Evolutionary conservation across 116 monocot species (phyloP).

Genomic region (Dioscorea cayenensis): DNA sequence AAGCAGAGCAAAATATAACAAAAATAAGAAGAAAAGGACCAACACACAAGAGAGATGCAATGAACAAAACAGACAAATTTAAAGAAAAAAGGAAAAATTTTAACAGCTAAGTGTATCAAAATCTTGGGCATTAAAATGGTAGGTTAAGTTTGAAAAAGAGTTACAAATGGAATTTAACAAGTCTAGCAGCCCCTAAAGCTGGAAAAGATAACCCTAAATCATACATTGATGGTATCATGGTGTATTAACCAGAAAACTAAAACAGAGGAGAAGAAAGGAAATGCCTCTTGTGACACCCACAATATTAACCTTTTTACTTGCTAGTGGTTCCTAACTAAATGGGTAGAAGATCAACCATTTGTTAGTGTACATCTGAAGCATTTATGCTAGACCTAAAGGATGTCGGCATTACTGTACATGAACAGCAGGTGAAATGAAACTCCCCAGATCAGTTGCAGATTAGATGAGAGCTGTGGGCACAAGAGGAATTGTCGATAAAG

Average conservation of each 20-base stretch:
- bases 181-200: not conserved
- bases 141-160: not conserved
- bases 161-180: not conserved
- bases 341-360: not conserved
- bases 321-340: not conserved
- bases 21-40: too few relatives aligned
- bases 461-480: not conserved
- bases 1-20: too few relatives aligned
- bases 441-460: not conserved
- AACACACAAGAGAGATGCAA: not conserved
- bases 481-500: too few relatives aligned
- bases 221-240: not conserved
- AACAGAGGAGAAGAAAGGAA: not conserved
- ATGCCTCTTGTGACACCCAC: not conserved
- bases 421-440: not conserved
- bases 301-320: not conserved
- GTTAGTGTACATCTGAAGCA: constrained; percentile 1
- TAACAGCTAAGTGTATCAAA: not conserved
- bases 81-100: not conserved
- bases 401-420: constrained; percentile 1
- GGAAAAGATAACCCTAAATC: not conserved
- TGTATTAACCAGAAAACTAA: not conserved
- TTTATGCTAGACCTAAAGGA: not conserved
- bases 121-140: not conserved
- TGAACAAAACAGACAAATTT: not conserved